Percentiles rank a stretch among this genome's conserved stretches.
Evolutionary conservation across 192 early-diverging fungal species (phyloP).

Genomic region (Entomortierella lignicola): DNA sequence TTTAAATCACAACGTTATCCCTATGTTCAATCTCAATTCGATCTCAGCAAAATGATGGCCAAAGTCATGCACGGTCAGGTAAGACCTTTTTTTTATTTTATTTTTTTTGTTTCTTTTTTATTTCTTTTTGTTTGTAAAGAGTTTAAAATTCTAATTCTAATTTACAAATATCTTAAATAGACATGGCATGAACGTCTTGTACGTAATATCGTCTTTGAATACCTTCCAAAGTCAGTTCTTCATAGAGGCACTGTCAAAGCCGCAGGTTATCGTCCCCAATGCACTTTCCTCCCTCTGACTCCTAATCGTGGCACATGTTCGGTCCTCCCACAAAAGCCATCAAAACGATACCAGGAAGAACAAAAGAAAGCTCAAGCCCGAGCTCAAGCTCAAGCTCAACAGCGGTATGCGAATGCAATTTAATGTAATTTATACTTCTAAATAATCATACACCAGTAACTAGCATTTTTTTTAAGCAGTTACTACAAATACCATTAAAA

Average conservation of each 20-base stretch:
- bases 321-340: no score
- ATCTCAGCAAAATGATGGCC: conserved; percentile 10
- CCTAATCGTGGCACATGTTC: no score
- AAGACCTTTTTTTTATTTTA: no score
- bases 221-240: background rate
- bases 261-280: background rate
- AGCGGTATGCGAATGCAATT: no score
- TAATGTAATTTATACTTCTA: no score
- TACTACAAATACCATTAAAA: no score
- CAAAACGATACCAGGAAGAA: no score
- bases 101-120: background rate
- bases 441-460: no score
- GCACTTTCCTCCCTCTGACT: background rate
- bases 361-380: no score
- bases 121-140: background rate
- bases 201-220: background rate
- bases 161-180: no score
- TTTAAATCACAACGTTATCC: conserved; percentile 9
- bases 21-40: conserved; percentile 13
- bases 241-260: background rate
- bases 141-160: background rate
- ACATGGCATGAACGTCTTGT: background rate
- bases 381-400: no score
- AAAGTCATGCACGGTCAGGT: conserved; percentile 18
- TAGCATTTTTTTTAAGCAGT: no score